Evolutionary conservation across 306 rosid genomes (phyloP).

Genomic region (Argentina anserina): DNA sequence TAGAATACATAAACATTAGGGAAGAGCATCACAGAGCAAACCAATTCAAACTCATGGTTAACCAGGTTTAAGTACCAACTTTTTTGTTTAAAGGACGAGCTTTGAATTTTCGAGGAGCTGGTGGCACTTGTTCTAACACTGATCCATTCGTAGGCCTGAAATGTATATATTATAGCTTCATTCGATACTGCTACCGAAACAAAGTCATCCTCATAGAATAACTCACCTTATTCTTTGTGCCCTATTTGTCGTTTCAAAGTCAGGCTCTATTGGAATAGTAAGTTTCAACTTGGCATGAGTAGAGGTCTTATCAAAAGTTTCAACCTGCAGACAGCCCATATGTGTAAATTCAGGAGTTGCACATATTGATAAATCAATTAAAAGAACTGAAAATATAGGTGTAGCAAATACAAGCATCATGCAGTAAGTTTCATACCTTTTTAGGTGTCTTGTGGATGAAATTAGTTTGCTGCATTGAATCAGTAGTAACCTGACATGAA

Average conservation of each 20-base stretch:
- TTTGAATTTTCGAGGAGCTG: conserved; percentile 57
- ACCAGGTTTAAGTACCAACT: conserved; percentile 47
- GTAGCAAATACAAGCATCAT: conserved; percentile 19
- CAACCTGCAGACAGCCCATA: conserved; percentile 48
- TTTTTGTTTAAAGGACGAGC: conserved; percentile 92
- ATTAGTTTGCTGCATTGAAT: conserved; percentile 50
- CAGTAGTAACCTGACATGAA: conserved; percentile 58
- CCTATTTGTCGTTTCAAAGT: conserved; percentile 74
- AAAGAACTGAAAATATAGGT: not conserved
- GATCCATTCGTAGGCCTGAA: conserved; percentile 58
- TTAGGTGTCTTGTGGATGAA: conserved; percentile 80
- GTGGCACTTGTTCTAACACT: conserved; percentile 39
- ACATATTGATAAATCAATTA: not conserved
- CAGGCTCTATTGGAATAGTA: conserved; percentile 89
- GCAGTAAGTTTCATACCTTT: conserved; percentile 45
- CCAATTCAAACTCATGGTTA: conserved; percentile 8
- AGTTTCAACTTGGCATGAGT: conserved; percentile 53
- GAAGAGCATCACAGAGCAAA: conserved; percentile 16
- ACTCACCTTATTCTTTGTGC: conserved; percentile 81
- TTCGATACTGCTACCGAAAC: conserved; percentile 15
- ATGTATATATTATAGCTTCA: conserved; percentile 18
- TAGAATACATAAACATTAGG: conserved; percentile 17
- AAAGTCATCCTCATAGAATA: conserved; percentile 37
- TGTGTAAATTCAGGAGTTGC: not conserved
- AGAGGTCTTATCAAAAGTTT: conserved; percentile 43